Conservation (phyloP, 129 eudicot genomes). For the Tanacetum coccineum region DNA sequence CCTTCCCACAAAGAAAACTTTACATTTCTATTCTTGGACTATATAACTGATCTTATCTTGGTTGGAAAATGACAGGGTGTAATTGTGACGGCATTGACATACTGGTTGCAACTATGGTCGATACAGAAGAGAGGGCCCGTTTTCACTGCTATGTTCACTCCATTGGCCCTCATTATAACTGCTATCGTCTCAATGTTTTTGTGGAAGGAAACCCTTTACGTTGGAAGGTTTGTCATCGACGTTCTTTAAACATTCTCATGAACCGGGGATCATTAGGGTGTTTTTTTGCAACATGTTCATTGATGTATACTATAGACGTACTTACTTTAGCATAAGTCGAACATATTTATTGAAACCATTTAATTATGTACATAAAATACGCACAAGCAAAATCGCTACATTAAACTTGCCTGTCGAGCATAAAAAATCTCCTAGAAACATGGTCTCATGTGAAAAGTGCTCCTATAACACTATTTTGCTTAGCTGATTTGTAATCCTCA, state of each 20-base stretch:
- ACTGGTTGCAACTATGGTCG: conserved; percentile 59
- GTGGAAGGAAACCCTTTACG: conserved; percentile 51
- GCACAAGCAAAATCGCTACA: too few relatives aligned
- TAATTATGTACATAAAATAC: too few relatives aligned
- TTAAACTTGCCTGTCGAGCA: too few relatives aligned
- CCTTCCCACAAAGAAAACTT: neutral
- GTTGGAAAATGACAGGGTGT: conserved; percentile 43
- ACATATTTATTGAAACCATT: too few relatives aligned
- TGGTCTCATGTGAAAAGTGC: too few relatives aligned
- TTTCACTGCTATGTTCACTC: conserved; percentile 61
- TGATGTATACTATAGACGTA: too few relatives aligned
- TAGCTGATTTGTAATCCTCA: too few relatives aligned
- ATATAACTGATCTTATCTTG: conserved; percentile 2
- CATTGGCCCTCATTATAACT: conserved; percentile 53
- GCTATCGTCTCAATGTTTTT: conserved; percentile 46
- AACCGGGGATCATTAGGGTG: too few relatives aligned
- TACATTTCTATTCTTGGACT: neutral
- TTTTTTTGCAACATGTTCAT: too few relatives aligned
- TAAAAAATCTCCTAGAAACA: too few relatives aligned
- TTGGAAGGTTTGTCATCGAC: conserved; percentile 43
- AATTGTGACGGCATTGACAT: conserved; percentile 51
- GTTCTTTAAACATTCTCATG: neutral
- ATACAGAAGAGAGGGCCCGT: conserved; percentile 67
- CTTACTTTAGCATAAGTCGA: too few relatives aligned
- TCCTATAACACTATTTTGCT: too few relatives aligned